Percentiles rank a stretch among this genome's conserved stretches.
These are phyloP conservation scores for Candida krabiensis DNA, from an alignment of 805 yeast species.

Conservation along the genomic window DNA sequence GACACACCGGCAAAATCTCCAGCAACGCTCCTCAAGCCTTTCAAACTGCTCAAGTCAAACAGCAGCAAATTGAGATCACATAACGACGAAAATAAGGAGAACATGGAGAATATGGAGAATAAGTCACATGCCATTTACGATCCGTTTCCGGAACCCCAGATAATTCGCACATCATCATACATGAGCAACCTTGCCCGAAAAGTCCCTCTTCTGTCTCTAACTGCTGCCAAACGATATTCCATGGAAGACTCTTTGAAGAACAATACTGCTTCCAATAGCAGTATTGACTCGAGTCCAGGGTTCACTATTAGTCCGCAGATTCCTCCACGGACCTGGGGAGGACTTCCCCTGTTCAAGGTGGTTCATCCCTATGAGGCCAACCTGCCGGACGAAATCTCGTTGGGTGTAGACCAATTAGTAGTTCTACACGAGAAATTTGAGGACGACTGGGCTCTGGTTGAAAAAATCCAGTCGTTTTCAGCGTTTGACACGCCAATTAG, in stretches of 20 bases:
- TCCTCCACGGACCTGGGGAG: not conserved
- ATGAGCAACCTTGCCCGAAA: constrained; percentile 1
- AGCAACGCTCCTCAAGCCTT: constrained; percentile 15
- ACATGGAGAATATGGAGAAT: constrained; percentile 1
- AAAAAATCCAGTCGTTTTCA: not conserved
- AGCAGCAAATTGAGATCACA: not conserved
- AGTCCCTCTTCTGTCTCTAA: constrained; percentile 5
- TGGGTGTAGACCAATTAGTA: not conserved
- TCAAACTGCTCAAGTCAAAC: constrained; percentile 13
- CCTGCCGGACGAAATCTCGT: not conserved
- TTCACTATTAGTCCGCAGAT: not conserved
- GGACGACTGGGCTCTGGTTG: not conserved
- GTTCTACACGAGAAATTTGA: not conserved
- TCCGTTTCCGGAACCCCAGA: constrained; percentile 8
- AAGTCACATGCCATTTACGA: constrained; percentile 1
- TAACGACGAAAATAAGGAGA: constrained; percentile 1
- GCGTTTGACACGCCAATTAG: too few relatives aligned
- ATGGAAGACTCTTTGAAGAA: too few relatives aligned
- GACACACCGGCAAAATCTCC: constrained; percentile 6
- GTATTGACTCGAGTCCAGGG: too few relatives aligned
- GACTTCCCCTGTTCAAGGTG: not conserved
- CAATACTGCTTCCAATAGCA: too few relatives aligned
- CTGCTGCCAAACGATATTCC: constrained; percentile 1
- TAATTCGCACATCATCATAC: constrained; percentile 3
- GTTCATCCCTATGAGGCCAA: not conserved